phyloP scores from a whole-genome alignment of 2,329 filamentous ascomycete genomes.

The Knufia petricola region DNA sequence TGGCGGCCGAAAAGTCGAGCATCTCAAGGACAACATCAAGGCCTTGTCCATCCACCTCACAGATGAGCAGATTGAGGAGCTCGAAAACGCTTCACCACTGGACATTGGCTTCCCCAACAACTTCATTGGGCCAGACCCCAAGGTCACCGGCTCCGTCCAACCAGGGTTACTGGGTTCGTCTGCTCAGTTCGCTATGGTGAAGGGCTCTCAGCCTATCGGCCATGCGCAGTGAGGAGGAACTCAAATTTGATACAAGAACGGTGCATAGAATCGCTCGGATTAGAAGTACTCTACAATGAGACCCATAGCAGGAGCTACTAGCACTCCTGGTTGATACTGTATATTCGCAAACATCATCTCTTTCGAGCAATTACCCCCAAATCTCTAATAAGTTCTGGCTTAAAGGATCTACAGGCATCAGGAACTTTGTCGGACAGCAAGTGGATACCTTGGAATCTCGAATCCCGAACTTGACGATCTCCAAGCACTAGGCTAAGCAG shows the following conservation, averaged over 20 bases:
- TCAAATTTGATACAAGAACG: background rate
- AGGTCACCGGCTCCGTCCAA: background rate
- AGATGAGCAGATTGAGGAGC: conserved; percentile 53
- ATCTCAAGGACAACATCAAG: conserved; percentile 61
- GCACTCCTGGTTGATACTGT: too few species aligned
- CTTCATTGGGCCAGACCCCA: conserved; percentile 11
- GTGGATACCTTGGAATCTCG: too few species aligned
- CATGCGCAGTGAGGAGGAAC: background rate
- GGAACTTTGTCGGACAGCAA: too few species aligned
- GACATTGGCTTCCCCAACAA: conserved; percentile 55
- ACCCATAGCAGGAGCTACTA: too few species aligned
- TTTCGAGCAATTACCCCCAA: too few species aligned
- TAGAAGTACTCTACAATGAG: too few species aligned
- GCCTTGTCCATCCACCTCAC: conserved; percentile 53
- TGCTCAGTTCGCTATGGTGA: conserved; percentile 5
- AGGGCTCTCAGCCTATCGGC: conserved; percentile 8
- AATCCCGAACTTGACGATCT: too few species aligned
- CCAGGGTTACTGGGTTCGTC: background rate
- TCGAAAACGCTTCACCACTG: conserved; percentile 54
- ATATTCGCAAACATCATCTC: too few species aligned
- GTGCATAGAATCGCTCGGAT: too few species aligned
- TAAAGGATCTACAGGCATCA: too few species aligned
- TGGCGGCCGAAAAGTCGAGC: conserved; percentile 59
- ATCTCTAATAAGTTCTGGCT: too few species aligned
- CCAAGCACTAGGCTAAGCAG: too few species aligned